A percentile compares a stretch with the other conserved stretches of the same genome.
Evolutionary conservation across 2,329 filamentous ascomycete species (phyloP).

Genomic region (Ceratocystis ficicola): DNA sequence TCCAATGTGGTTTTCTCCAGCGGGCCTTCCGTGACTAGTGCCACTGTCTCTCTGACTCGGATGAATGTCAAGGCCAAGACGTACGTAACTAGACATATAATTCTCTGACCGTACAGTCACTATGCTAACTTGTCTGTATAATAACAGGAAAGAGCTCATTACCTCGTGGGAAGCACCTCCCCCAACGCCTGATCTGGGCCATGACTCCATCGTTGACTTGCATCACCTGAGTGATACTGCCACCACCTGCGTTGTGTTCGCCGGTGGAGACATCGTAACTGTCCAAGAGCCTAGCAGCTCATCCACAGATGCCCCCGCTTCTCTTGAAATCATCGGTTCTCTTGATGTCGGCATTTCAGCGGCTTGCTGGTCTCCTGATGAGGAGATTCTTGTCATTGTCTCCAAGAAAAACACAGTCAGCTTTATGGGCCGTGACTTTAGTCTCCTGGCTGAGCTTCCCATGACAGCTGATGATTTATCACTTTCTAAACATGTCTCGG

Average conservation of each 20-base stretch:
- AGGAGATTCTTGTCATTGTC: constrained; percentile 73
- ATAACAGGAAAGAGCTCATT: constrained; percentile 35
- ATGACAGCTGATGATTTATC: constrained; percentile 68
- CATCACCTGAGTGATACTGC: constrained; percentile 75
- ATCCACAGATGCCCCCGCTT: constrained; percentile 29
- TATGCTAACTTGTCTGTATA: constrained; percentile 10
- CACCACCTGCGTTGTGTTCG: constrained; percentile 69
- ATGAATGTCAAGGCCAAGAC: constrained; percentile 38
- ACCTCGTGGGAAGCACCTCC: constrained; percentile 83
- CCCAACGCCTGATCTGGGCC: constrained; percentile 59
- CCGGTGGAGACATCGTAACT: constrained; percentile 80
- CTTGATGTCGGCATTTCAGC: constrained; percentile 85
- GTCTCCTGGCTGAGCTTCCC: constrained; percentile 62
- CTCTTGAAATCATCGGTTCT: constrained; percentile 89
- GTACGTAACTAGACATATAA: constrained; percentile 28
- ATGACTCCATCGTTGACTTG: constrained; percentile 64
- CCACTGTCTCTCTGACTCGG: constrained; percentile 58
- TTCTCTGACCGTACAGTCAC: not conserved
- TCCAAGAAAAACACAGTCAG: constrained; percentile 69
- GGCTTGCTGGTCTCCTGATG: constrained; percentile 87
- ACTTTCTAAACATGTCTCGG: constrained; percentile 84
- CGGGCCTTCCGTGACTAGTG: constrained; percentile 60
- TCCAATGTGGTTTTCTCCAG: constrained; percentile 72
- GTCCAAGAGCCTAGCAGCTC: constrained; percentile 52
- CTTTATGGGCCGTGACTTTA: constrained; percentile 87